Percentiles rank a stretch among this genome's conserved stretches.
These are phyloP conservation scores for Trichocomaceae sp. DNA, from an alignment of 2,329 filamentous ascomycete species.

Conservation along the genomic window DNA sequence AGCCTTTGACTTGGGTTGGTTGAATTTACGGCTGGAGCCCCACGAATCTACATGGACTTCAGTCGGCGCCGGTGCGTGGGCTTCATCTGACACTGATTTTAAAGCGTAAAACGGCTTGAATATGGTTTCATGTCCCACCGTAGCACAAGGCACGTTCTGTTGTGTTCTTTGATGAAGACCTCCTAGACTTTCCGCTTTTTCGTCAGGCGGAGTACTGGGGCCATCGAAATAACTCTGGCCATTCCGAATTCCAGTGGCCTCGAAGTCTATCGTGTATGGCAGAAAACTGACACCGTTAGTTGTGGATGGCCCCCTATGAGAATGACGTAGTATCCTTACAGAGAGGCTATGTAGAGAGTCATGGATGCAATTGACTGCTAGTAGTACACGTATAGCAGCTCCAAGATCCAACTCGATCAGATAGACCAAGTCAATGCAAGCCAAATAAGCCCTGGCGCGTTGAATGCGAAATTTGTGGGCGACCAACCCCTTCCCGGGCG, in stretches of 20 bases:
- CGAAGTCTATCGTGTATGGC: conserved; percentile 33
- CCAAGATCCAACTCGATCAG: neutral
- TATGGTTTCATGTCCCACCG: conserved; percentile 34
- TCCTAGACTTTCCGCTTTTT: conserved; percentile 21
- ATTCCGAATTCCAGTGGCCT: conserved; percentile 19
- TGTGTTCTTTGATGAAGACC: conserved; percentile 17
- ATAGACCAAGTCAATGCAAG: neutral
- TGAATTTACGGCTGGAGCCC: conserved; percentile 59
- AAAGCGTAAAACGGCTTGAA: conserved; percentile 29
- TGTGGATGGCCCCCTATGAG: neutral
- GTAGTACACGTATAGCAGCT: neutral
- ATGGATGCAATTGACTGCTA: conserved; percentile 17
- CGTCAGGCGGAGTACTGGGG: conserved; percentile 20
- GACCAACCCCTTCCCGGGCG: neutral
- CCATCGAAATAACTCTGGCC: conserved; percentile 20
- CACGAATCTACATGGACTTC: conserved; percentile 71
- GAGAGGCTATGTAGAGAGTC: conserved; percentile 31
- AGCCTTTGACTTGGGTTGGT: conserved; percentile 73
- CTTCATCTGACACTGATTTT: conserved; percentile 24
- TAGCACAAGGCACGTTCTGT: conserved; percentile 27
- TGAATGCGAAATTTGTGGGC: neutral
- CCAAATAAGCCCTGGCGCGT: neutral
- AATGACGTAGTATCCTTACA: conserved; percentile 19
- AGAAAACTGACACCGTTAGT: conserved; percentile 24
- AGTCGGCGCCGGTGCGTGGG: conserved; percentile 37